phyloP scores from a whole-genome alignment of 2,329 filamentous ascomycete genomes.

The Penicillium sp. region DNA sequence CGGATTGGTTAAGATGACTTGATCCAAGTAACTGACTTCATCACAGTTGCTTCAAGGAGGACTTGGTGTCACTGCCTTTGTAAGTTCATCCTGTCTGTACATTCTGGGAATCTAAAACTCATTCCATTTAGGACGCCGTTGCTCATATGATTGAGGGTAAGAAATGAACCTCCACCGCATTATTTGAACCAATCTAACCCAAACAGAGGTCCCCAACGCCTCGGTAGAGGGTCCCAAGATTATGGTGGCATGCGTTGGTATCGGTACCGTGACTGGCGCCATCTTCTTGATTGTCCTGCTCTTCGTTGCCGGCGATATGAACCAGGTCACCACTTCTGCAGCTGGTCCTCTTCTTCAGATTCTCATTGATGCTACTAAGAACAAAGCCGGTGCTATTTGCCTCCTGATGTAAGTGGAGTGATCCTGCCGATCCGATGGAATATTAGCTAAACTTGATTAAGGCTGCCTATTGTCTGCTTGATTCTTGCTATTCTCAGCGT shows the following conservation, averaged over 20 bases:
- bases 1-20: background rate
- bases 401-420: constrained; percentile 53
- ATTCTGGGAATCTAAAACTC: background rate
- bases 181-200: background rate
- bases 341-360: constrained; percentile 62
- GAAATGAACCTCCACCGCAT: background rate
- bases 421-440: background rate
- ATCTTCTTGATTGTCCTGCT: constrained; percentile 62
- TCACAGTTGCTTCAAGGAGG: constrained; percentile 46
- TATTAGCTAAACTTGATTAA: constrained; percentile 13
- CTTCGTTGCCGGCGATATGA: constrained; percentile 60
- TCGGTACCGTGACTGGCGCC: constrained; percentile 62
- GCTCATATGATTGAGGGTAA: constrained; percentile 52
- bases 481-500: constrained; percentile 34
- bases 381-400: constrained; percentile 59
- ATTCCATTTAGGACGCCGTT: constrained; percentile 30
- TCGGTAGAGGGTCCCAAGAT: constrained; percentile 60
- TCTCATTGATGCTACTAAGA: constrained; percentile 62
- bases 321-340: constrained; percentile 54
- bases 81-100: constrained; percentile 17
- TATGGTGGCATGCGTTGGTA: constrained; percentile 63
- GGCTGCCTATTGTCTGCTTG: constrained; percentile 33
- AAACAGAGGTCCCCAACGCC: constrained; percentile 38
- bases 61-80: constrained; percentile 53
- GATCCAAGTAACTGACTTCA: constrained; percentile 9